Evolutionary conservation across 23 red algal species (phyloP).

Genomic region (Gracilaria gracilis): DNA sequence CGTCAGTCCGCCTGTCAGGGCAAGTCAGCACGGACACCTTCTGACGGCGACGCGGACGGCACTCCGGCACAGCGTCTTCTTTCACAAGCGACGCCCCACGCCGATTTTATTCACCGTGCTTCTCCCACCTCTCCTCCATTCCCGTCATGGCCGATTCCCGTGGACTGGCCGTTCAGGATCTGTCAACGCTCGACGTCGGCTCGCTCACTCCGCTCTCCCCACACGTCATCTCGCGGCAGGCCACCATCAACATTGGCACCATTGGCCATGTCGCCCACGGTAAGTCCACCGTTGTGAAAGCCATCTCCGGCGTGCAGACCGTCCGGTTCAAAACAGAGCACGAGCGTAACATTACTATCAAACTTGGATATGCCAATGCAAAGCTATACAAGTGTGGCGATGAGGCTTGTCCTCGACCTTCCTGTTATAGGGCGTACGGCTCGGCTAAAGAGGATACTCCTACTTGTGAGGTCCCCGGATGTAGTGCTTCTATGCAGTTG

Average conservation of each 20-base stretch:
- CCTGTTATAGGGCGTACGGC: conserved; percentile 93
- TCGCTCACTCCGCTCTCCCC: conserved; percentile 93
- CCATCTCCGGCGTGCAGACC: conserved; percentile 99
- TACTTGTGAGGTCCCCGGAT: conserved; percentile 87
- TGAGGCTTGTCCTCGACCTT: conserved; percentile 83
- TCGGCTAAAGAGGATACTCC: conserved; percentile 89
- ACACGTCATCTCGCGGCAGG: conserved; percentile 97
- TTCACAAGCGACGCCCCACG: no score
- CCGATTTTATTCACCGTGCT: not conserved
- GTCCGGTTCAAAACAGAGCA: conserved; percentile 97
- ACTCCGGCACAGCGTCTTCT: no score
- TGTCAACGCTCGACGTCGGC: conserved; percentile 78
- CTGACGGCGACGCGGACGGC: no score
- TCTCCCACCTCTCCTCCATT: no score
- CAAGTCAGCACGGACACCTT: no score
- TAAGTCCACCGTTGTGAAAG: conserved; percentile 97
- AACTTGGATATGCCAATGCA: conserved; percentile 99
- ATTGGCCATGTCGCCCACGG: conserved; percentile 99
- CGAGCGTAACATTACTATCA: conserved; percentile 99
- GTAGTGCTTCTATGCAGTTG: conserved; percentile 75
- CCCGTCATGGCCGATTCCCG: conserved; percentile 59
- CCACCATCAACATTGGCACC: conserved; percentile 98
- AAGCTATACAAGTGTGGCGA: conserved; percentile 98
- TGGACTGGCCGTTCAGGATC: conserved; percentile 86
- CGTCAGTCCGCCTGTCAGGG: no score